phyloP scores from a whole-genome alignment of 2,329 filamentous ascomycete genomes.

The Diaporthe citriasiana region DNA sequence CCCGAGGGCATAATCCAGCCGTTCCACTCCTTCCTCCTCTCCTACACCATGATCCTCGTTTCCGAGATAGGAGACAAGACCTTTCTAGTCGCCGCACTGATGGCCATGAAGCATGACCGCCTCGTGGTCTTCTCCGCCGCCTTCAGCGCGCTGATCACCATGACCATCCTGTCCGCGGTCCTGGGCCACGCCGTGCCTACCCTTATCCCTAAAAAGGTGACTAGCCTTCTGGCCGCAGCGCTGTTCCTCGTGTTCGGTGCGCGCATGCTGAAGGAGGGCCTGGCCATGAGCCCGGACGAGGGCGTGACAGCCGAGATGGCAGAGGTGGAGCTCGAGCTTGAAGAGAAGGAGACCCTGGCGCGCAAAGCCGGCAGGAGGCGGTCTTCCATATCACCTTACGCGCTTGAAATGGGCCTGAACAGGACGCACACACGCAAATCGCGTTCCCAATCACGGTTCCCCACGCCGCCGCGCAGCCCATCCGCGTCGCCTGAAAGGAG shows the following conservation, averaged over 20 bases:
- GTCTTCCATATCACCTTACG: constrained; percentile 80
- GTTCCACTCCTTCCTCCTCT: constrained; percentile 89
- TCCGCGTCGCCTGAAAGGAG: constrained; percentile 80
- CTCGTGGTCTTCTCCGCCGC: constrained; percentile 95
- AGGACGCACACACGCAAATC: constrained; percentile 70
- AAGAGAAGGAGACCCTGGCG: constrained; percentile 89
- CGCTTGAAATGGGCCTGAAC: constrained; percentile 83
- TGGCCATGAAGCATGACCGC: constrained; percentile 99
- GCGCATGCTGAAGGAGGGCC: constrained; percentile 86
- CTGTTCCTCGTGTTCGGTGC: constrained; percentile 93
- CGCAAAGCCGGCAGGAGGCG: constrained; percentile 75
- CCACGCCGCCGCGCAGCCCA: constrained; percentile 84
- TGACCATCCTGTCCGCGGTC: constrained; percentile 95
- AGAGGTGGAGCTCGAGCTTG: constrained; percentile 93
- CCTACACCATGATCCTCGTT: constrained; percentile 96
- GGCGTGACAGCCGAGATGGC: constrained; percentile 98
- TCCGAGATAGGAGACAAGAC: constrained; percentile 99
- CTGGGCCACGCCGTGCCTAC: constrained; percentile 93
- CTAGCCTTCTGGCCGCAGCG: constrained; percentile 85
- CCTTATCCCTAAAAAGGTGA: constrained; percentile 90
- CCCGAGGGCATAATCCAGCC: constrained; percentile 78
- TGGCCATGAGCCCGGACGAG: constrained; percentile 89
- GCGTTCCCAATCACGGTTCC: constrained; percentile 80
- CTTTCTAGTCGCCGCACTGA: constrained; percentile 94
- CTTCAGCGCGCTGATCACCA: constrained; percentile 90